phyloP scores from a whole-genome alignment of 495 filamentous ascomycete species.

The Penicillium atrosanguineum region DNA sequence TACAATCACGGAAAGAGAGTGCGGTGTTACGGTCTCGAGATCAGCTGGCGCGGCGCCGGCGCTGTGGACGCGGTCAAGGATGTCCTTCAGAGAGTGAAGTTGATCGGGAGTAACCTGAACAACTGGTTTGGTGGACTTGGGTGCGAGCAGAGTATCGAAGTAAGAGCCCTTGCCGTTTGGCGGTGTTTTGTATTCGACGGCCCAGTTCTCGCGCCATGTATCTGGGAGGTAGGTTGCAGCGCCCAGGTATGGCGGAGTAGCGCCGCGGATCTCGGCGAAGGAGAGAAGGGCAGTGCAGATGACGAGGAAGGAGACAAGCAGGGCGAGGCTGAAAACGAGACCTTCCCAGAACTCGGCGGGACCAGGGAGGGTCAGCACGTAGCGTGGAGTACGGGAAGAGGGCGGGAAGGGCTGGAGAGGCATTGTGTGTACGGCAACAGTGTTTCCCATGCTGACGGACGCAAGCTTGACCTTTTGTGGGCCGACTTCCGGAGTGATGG shows the following conservation, averaged over 20 bases:
- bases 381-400: constrained; percentile 55
- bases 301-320: constrained; percentile 53
- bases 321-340: constrained; percentile 45
- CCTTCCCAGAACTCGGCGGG: constrained; percentile 47
- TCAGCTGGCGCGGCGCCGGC: constrained; percentile 25
- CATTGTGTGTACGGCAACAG: constrained; percentile 79
- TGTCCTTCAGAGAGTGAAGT: constrained; percentile 20
- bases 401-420: constrained; percentile 59
- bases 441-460: constrained; percentile 81
- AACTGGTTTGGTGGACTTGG: not conserved
- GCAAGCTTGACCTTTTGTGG: constrained; percentile 74
- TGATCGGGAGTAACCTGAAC: not conserved
- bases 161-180: constrained; percentile 17
- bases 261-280: constrained; percentile 64
- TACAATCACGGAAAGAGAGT: constrained; percentile 25
- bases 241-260: constrained; percentile 55
- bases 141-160: constrained; percentile 14
- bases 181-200: constrained; percentile 17
- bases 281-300: constrained; percentile 62
- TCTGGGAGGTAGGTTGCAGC: constrained; percentile 44
- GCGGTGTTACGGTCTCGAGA: constrained; percentile 14
- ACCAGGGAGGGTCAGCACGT: constrained; percentile 61
- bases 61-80: constrained; percentile 27
- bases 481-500: constrained; percentile 40
- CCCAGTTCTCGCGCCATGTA: constrained; percentile 29